Base-by-base conservation (phyloP, 345 rosid species). In the Populus ilicifolia region DNA sequence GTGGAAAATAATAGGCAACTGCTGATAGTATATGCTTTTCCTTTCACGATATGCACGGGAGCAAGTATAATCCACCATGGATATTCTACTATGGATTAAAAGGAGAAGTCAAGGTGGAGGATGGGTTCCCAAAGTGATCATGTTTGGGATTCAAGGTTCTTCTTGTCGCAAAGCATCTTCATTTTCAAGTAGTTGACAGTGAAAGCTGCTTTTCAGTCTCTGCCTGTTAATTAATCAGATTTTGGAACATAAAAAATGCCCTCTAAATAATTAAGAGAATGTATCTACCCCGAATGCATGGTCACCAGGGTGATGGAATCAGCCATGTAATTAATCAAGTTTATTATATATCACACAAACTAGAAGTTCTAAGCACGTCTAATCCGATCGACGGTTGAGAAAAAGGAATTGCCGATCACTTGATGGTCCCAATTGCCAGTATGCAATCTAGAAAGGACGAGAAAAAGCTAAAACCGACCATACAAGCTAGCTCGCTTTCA, bases 51-150 rank as follows among this genome's bases (percentile, higher is more conserved):
- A 18, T 33, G 21, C 30, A 2, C 4, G 33, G 25, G 18, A 33
- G 27, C 12, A 70, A 64, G 80, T 71, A 79, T 62, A 71, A 72
- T 82, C 79, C 85, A 2, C 20, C 50, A 7, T 75, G 84, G 52
- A 82, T 80, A 82, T 80, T 82, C 85, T 72, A 36, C 29, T 8
- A 62, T 20, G 29, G 50, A 25, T n/a, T 21, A n/a, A 68, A 44
- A 71, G 17, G n/a, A 41, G 21, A 69, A 35, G 52, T 14, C 41
- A 33, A 41, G 44, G 59, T 43, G 73, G 72, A 72, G 75, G 68
- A 56, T 21, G 63, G 64, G 23, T 12, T 36, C 68, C 23, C 11
- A 78, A 74, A 72, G 75, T 67, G 66, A 70, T 54, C 63, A 30
- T 70, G 14, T 6, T 8, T 74, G 62, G 70, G 29, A 50, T 36